phyloP scores from a whole-genome alignment of 305 asterid genomes.

The Stenogyne calaminthoides region DNA sequence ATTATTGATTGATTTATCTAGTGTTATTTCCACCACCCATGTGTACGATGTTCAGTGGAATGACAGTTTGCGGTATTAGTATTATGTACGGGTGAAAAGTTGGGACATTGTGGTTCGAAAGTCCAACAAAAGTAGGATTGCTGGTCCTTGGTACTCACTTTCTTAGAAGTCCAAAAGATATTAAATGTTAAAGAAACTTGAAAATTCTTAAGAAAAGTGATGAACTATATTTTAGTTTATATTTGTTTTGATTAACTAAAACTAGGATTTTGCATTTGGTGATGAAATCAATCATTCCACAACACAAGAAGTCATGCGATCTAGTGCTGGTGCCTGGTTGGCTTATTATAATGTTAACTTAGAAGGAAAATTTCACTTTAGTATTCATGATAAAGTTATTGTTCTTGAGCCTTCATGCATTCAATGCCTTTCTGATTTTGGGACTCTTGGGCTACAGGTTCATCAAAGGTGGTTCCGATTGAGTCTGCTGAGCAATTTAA shows the following conservation, averaged over 20 bases:
- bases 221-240: background rate
- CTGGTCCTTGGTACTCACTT: background rate
- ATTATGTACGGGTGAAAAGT: background rate
- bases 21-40: slow-evolving; percentile 5
- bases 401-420: background rate
- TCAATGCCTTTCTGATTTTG: slow-evolving; percentile 16
- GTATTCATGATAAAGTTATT: slow-evolving; percentile 2
- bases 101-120: background rate
- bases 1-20: background rate
- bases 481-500: slow-evolving; percentile 82
- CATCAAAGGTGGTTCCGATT: slow-evolving; percentile 64
- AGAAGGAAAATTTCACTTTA: background rate
- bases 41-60: background rate
- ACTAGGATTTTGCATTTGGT: slow-evolving; percentile 1
- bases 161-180: background rate
- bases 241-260: background rate
- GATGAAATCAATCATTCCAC: slow-evolving; percentile 4
- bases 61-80: background rate
- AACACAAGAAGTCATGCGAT: background rate
- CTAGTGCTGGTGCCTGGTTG: slow-evolving; percentile 18
- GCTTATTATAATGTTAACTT: background rate
- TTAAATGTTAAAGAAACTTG: background rate
- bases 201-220: background rate
- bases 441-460: slow-evolving; percentile 43
- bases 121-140: background rate